These are phyloP conservation scores for Quercus tomentella DNA, from an alignment of 331 rosid genomes.

Conservation along the genomic window DNA sequence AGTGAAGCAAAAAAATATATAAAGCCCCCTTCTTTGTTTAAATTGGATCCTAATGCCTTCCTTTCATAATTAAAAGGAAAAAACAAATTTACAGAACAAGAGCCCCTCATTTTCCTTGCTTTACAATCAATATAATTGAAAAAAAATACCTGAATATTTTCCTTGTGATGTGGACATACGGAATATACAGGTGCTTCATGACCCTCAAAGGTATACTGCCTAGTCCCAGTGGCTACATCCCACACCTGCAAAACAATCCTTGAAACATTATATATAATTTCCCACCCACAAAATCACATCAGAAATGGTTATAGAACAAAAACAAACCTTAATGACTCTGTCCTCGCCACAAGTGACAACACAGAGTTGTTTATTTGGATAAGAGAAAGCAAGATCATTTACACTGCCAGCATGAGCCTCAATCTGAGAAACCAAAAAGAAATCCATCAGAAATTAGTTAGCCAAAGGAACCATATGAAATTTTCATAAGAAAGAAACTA, in stretches of 20 bases:
- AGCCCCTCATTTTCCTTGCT: background rate
- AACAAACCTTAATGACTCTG: conserved; percentile 90
- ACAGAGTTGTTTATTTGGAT: conserved; percentile 92
- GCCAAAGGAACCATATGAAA: background rate
- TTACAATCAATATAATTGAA: background rate
- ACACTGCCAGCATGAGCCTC: conserved; percentile 97
- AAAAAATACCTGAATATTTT: conserved; percentile 72
- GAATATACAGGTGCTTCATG: conserved; percentile 89
- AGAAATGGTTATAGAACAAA: conserved; percentile 12
- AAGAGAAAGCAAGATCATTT: conserved; percentile 95
- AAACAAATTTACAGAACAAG: background rate
- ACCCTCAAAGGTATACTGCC: conserved; percentile 77
- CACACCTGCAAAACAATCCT: conserved; percentile 58
- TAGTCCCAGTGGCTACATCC: conserved; percentile 78
- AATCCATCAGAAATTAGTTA: background rate
- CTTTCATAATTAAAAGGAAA: background rate
- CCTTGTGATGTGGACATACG: conserved; percentile 93
- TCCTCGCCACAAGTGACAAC: conserved; percentile 97
- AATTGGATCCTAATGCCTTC: background rate
- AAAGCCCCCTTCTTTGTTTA: background rate
- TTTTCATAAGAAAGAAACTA: background rate
- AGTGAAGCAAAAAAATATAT: too few relatives aligned
- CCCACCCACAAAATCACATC: conserved; percentile 11
- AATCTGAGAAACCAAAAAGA: conserved; percentile 52
- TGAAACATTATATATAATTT: conserved; percentile 11